Percentiles rank a stretch among this genome's conserved stretches.
These are phyloP conservation scores for Spongispora temasekensis DNA, from an alignment of 1,284 basidiomycete species.

Conservation along the genomic window DNA sequence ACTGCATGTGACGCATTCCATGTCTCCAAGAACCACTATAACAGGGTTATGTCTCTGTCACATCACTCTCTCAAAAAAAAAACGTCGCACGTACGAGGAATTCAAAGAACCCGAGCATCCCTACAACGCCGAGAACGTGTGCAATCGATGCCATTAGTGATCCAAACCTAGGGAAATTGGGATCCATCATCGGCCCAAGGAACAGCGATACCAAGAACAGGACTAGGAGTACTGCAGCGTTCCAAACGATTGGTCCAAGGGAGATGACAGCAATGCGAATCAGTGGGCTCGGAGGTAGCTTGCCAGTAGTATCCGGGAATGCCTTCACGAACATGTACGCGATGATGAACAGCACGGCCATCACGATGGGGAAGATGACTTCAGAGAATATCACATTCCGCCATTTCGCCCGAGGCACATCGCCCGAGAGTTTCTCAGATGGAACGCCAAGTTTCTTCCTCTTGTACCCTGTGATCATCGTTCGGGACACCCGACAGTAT, in stretches of 20 bases:
- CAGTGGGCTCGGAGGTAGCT: slow-evolving; percentile 70
- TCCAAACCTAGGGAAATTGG: slow-evolving; percentile 83
- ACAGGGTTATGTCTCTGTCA: slow-evolving; percentile 15
- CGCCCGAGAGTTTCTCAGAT: slow-evolving; percentile 91
- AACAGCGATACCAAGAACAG: slow-evolving; percentile 91
- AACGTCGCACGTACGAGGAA: slow-evolving; percentile 69
- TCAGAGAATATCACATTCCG: slow-evolving; percentile 87
- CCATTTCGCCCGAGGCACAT: slow-evolving; percentile 90
- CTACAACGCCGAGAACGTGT: slow-evolving; percentile 78
- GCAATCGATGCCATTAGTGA: slow-evolving; percentile 88
- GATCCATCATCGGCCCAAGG: slow-evolving; percentile 90
- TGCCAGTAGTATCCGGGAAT: slow-evolving; percentile 73
- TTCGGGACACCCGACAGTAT: slow-evolving; percentile 92
- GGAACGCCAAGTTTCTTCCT: slow-evolving; percentile 93
- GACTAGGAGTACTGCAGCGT: slow-evolving; percentile 83
- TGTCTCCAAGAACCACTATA: slow-evolving; percentile 89
- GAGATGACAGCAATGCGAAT: slow-evolving; percentile 93
- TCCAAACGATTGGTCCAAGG: slow-evolving; percentile 94
- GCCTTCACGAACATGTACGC: slow-evolving; percentile 91
- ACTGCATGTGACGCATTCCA: slow-evolving; percentile 94
- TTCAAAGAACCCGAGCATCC: slow-evolving; percentile 92
- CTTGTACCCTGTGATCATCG: slow-evolving; percentile 97
- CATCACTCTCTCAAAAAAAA: neutral
- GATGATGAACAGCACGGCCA: slow-evolving; percentile 84
- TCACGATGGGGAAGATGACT: slow-evolving; percentile 80